Conservation (phyloP, 768 basidiomycete species). For the Mycena alexandri region DNA sequence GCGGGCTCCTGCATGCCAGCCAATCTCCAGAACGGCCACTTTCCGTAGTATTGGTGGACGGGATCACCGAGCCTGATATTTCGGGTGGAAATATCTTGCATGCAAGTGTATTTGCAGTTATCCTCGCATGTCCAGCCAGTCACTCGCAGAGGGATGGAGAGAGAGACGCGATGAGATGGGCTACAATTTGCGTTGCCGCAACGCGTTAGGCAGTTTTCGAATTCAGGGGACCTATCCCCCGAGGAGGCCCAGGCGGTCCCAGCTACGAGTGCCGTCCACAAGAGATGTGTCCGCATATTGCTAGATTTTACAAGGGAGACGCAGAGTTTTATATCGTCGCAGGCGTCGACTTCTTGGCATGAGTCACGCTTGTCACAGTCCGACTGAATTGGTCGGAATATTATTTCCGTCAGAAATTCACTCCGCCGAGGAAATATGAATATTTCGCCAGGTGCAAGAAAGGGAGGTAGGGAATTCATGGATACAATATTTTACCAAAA, state of each 20-base stretch:
- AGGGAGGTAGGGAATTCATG: no score
- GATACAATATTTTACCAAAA: no score
- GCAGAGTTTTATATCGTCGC: neutral
- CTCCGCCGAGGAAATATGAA: no score
- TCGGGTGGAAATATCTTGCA: slow-evolving; percentile 79
- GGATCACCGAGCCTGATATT: slow-evolving; percentile 56
- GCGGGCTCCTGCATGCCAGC: slow-evolving; percentile 96
- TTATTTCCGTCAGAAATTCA: no score
- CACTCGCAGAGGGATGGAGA: slow-evolving; percentile 70
- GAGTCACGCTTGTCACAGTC: no score
- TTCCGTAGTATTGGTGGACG: slow-evolving; percentile 90
- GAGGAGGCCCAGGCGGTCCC: slow-evolving; percentile 60
- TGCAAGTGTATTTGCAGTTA: slow-evolving; percentile 92
- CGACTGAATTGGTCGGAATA: no score
- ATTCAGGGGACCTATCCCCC: slow-evolving; percentile 71
- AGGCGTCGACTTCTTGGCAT: no score
- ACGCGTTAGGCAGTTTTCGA: slow-evolving; percentile 61
- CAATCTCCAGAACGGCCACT: slow-evolving; percentile 96
- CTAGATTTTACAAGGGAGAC: neutral
- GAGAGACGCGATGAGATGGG: slow-evolving; percentile 45
- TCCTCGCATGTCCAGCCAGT: slow-evolving; percentile 91
- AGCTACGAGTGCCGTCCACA: slow-evolving; percentile 12
- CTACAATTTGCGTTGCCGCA: slow-evolving; percentile 60
- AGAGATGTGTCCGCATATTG: slow-evolving; percentile 15
- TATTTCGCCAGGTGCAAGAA: no score